A percentile compares a stretch with the other conserved stretches of the same genome.
Conservation (phyloP, 495 filamentous ascomycete genomes). For the Paragyromitra xinjiangensis region DNA sequence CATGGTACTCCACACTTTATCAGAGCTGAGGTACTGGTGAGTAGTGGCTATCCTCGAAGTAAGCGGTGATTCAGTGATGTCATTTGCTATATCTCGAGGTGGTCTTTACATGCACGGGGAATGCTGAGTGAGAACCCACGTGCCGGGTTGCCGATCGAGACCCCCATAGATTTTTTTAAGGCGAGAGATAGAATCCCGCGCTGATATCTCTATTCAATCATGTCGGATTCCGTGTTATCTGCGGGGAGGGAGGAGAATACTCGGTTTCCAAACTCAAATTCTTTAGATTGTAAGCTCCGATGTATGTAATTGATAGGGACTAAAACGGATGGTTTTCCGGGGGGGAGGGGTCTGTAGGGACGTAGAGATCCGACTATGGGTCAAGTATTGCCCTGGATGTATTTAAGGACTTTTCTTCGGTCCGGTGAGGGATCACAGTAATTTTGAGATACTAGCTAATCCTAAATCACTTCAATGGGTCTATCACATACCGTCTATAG, state of each 20-base stretch:
- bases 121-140: conserved; percentile 2
- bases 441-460: no score
- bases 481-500: not conserved
- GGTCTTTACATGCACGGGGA: not conserved
- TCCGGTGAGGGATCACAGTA: no score
- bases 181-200: not conserved
- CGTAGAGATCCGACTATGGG: no score
- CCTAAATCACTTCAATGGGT: no score
- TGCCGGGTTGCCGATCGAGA: not conserved
- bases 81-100: not conserved
- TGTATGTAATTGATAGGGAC: not conserved
- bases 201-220: no score
- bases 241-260: not conserved
- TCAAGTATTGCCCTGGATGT: no score
- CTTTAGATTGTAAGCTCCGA: not conserved
- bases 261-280: not conserved
- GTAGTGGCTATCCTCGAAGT: not conserved
- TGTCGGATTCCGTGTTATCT: no score
- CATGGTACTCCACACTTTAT: not conserved
- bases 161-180: not conserved
- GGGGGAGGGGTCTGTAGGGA: no score
- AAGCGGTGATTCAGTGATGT: conserved; percentile 5
- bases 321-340: not conserved
- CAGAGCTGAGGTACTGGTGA: not conserved
- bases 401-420: no score